Conservation (phyloP, 2,329 filamentous ascomycete species). For the Endoconidiophora polonica region DNA sequence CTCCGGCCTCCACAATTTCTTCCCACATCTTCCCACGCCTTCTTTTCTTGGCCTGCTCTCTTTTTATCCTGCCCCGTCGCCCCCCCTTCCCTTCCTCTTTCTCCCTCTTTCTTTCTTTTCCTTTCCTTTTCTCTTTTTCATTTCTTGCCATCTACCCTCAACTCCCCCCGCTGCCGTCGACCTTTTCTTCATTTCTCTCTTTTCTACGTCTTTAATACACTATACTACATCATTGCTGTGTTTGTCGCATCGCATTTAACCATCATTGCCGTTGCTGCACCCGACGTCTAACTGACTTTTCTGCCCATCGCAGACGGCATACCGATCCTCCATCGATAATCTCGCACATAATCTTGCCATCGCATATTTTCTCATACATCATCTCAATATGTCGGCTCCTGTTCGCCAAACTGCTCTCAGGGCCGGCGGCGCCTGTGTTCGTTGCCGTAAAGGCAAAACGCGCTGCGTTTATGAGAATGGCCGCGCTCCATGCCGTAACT, state of each 20-base stretch:
- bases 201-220: not conserved
- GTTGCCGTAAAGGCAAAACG: conserved; percentile 47
- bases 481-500: conserved; percentile 46
- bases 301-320: not conserved
- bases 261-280: too few relatives aligned
- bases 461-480: conserved; percentile 48
- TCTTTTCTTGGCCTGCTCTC: conserved; percentile 2
- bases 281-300: too few relatives aligned
- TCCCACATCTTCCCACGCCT: conserved; percentile 1
- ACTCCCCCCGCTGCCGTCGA: not conserved
- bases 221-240: too few relatives aligned
- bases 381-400: conserved; percentile 26
- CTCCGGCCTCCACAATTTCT: conserved; percentile 13
- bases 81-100: not conserved
- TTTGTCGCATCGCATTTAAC: too few relatives aligned
- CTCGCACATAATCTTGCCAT: not conserved
- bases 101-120: not conserved
- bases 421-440: conserved; percentile 44
- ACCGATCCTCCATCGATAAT: too few relatives aligned
- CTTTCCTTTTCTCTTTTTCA: not conserved
- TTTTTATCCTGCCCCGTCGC: conserved; percentile 1
- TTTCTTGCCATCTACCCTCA: not conserved
- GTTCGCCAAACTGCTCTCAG: conserved; percentile 42
- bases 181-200: not conserved
- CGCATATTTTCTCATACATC: not conserved